Percentiles rank a stretch among this genome's conserved stretches.
These are phyloP conservation scores for Pseudozyma sp. DNA, from an alignment of 1,284 basidiomycete genomes.

Conservation along the genomic window DNA sequence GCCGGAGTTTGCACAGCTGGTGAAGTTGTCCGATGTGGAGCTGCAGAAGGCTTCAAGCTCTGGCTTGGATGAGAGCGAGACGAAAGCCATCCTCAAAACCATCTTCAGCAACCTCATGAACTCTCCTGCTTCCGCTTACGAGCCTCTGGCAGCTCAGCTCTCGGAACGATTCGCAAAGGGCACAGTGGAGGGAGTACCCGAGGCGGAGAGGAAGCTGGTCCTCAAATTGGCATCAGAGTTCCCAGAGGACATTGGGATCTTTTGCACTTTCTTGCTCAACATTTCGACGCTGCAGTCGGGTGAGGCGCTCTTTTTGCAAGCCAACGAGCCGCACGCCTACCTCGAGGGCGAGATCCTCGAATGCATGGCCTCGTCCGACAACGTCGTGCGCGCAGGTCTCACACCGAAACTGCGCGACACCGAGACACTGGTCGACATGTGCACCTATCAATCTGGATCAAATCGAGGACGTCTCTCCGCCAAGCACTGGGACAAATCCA, in stretches of 20 bases:
- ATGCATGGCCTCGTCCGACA: conserved; percentile 75
- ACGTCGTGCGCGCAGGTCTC: conserved; percentile 96
- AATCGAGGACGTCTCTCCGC: conserved; percentile 71
- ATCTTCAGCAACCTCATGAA: conserved; percentile 61
- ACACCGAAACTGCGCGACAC: conserved; percentile 97
- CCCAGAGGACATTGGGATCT: conserved; percentile 90
- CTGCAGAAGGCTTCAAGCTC: conserved; percentile 1
- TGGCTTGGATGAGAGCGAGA: conserved; percentile 12
- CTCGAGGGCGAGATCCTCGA: conserved; percentile 73
- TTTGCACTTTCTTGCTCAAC: conserved; percentile 93
- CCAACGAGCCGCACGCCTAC: conserved; percentile 97
- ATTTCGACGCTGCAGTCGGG: conserved; percentile 82
- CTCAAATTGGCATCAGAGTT: conserved; percentile 82
- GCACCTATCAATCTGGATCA: conserved; percentile 81
- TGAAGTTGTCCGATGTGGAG: conserved; percentile 15
- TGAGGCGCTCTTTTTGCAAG: conserved; percentile 92
- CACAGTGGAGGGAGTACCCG: conserved; percentile 1
- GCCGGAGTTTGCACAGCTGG: conserved; percentile 78
- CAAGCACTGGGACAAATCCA: conserved; percentile 3
- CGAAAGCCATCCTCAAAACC: conserved; percentile 32
- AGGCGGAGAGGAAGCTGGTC: conserved; percentile 74
- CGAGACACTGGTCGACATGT: conserved; percentile 84
- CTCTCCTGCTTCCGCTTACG: conserved; percentile 1
- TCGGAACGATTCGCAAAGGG: conserved; percentile 18
- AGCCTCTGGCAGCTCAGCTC: conserved; percentile 21